Base-by-base conservation (phyloP, 2,329 filamentous ascomycete genomes). In the Blastomyces parvus region DNA sequence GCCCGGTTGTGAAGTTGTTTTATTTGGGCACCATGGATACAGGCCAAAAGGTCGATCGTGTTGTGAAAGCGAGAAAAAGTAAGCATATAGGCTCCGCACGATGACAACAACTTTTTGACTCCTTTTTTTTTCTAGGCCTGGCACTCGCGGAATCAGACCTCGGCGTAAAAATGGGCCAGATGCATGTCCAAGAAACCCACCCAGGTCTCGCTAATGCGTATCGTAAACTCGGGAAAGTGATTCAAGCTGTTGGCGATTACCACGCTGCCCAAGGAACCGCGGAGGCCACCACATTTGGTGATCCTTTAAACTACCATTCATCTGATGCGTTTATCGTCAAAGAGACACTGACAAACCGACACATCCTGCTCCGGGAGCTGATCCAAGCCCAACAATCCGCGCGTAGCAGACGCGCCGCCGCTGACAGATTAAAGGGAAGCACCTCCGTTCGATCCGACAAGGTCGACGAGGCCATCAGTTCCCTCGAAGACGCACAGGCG, bases 261-360 rank as follows among this genome's bases (percentile, higher is more conserved):
- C 94, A 97, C 76, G 92, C 94, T 19, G 93, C 93, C 0, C 94
- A 99, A 79, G 94, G 92, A 50, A 99, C 94, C 2, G 92, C 91
- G 19, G 93, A 99, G 79, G 94, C 94, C 9, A 96, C 93, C 9
- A 97, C 93, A 1, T 83, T 99, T 60, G 91, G 91, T 56, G 94
- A 99, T 70, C 90, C 94, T 13, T 86, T 99, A 66, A 89, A 92
- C 70, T 97, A 97, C 73, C 91, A 97, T 77, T 96, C 91, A 55
- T 88, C 90, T 63, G 94, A 99, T 75, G 90, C 94, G 55, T 96
- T 97, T 73, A 96, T 97, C 70, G 94, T 97, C 68, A 99, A 99
- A 77, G 94, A 99, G 74, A 96, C 92, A 13, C 83, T 99, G 66
- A 99, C 94, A 3, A 99, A 99, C 78, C 89, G 94, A 14, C 94